These are phyloP conservation scores for Emmonsiellopsis sp. DNA, from an alignment of 2,329 filamentous ascomycete species.

Conservation along the genomic window DNA sequence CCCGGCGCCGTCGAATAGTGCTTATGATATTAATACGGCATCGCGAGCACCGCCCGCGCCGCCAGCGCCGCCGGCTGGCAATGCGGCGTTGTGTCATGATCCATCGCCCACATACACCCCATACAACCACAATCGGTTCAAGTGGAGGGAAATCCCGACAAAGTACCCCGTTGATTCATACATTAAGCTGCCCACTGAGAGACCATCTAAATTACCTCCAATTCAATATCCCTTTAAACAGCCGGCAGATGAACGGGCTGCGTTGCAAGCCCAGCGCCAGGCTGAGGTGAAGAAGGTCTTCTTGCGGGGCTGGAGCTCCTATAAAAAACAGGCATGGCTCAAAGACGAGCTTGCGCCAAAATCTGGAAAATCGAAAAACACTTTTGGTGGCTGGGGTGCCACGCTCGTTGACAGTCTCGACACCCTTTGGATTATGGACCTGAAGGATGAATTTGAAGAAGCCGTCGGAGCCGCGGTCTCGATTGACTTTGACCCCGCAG, in stretches of 20 bases:
- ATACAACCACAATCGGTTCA: not conserved
- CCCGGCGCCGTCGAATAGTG: not conserved
- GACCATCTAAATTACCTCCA: not conserved
- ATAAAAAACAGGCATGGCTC: not conserved
- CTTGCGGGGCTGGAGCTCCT: not conserved
- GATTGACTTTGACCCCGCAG: slow-evolving; percentile 42
- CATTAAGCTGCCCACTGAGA: slow-evolving; percentile 1
- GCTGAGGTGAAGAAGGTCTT: not conserved
- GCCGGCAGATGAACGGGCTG: not conserved
- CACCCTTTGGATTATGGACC: slow-evolving; percentile 53
- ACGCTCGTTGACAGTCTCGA: slow-evolving; percentile 53
- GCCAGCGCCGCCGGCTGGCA: not conserved
- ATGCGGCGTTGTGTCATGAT: not conserved
- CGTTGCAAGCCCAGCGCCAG: not conserved
- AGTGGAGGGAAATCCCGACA: not conserved
- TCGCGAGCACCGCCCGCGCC: not conserved
- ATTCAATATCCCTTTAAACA: not conserved
- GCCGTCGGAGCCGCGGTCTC: slow-evolving; percentile 43
- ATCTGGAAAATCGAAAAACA: not conserved
- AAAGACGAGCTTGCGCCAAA: not conserved
- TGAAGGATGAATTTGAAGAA: slow-evolving; percentile 47
- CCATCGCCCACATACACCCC: not conserved
- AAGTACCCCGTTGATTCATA: not conserved
- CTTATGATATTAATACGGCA: no score
- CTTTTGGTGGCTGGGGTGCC: slow-evolving; percentile 53